Evolutionary conservation across 2,329 filamentous ascomycete genomes (phyloP).

Genomic region (Trichoderma simmonsii): DNA sequence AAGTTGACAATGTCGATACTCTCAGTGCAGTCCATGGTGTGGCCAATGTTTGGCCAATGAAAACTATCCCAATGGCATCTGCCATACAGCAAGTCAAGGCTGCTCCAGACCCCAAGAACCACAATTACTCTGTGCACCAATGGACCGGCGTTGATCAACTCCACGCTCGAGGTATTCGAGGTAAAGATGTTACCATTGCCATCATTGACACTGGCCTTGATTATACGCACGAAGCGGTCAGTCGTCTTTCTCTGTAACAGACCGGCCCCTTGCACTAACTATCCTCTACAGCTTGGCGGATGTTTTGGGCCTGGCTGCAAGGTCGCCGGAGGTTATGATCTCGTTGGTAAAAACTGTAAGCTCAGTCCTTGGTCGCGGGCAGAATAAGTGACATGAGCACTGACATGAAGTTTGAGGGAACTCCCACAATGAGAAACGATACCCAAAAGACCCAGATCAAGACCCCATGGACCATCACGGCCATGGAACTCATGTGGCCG

Average conservation of each 20-base stretch:
- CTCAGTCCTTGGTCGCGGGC: neutral
- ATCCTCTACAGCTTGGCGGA: conserved; percentile 33
- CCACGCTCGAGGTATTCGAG: conserved; percentile 36
- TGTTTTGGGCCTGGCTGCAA: conserved; percentile 41
- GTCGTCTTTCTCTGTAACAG: neutral
- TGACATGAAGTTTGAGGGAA: conserved; percentile 26
- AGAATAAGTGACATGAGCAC: too few relatives aligned
- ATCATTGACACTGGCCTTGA: conserved; percentile 41
- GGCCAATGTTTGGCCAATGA: conserved; percentile 37
- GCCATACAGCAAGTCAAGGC: conserved; percentile 2
- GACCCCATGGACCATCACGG: conserved; percentile 25
- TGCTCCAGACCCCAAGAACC: conserved; percentile 1
- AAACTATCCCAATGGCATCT: conserved; percentile 24
- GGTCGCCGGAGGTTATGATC: conserved; percentile 37
- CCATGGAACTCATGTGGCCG: conserved; percentile 38
- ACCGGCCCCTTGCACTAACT: neutral
- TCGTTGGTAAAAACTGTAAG: conserved; percentile 35
- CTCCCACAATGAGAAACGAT: conserved; percentile 28
- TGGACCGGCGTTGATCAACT: conserved; percentile 40
- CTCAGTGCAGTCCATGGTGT: conserved; percentile 34
- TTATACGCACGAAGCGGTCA: conserved; percentile 38
- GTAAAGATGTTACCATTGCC: conserved; percentile 38
- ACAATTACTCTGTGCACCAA: conserved; percentile 36
- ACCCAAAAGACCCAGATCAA: conserved; percentile 33
- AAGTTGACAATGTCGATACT: conserved; percentile 32